A percentile compares a stretch with the other conserved stretches of the same genome.
phyloP scores from a whole-genome alignment of 768 basidiomycete species.

The Boletellus sp. region DNA sequence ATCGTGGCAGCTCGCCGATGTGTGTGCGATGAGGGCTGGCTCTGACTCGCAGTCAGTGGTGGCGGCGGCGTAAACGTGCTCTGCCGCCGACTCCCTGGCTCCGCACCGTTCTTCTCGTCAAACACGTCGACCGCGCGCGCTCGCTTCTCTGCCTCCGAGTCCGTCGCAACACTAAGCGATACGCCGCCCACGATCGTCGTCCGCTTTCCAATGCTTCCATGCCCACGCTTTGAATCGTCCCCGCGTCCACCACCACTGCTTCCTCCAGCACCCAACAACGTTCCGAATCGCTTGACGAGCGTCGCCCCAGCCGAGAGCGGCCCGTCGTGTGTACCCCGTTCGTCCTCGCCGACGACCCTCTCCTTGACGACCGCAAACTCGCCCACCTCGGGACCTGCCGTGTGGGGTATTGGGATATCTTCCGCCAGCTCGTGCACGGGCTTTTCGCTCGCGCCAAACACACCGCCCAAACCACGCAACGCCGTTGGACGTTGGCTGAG shows the following conservation, averaged over 20 bases:
- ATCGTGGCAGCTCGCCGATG: conserved; percentile 79
- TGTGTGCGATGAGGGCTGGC: conserved; percentile 54
- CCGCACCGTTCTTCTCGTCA: conserved; percentile 20
- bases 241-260: conserved; percentile 36
- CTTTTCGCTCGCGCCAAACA: conserved; percentile 47
- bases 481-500: conserved; percentile 68
- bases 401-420: conserved; percentile 45
- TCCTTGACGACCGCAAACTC: conserved; percentile 46
- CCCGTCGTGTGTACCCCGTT: conserved; percentile 25
- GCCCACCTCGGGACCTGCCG: conserved; percentile 62
- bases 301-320: conserved; percentile 59
- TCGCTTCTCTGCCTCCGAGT: conserved; percentile 33
- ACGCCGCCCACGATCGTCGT: conserved; percentile 50
- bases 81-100: conserved; percentile 22
- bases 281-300: conserved; percentile 76
- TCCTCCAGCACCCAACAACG: conserved; percentile 39
- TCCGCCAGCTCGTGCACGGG: conserved; percentile 43
- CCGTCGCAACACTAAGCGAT: conserved; percentile 36
- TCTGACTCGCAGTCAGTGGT: conserved; percentile 40
- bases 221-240: conserved; percentile 40
- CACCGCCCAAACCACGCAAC: conserved; percentile 53
- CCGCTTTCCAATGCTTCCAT: conserved; percentile 41
- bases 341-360: conserved; percentile 21
- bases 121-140: conserved; percentile 15
- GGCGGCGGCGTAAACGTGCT: conserved; percentile 27